Evolutionary conservation across 495 filamentous ascomycete genomes (phyloP), one percentile per base, ranked within the genome.

Genomic region (Hyaloscypha bicolor): DNA sequence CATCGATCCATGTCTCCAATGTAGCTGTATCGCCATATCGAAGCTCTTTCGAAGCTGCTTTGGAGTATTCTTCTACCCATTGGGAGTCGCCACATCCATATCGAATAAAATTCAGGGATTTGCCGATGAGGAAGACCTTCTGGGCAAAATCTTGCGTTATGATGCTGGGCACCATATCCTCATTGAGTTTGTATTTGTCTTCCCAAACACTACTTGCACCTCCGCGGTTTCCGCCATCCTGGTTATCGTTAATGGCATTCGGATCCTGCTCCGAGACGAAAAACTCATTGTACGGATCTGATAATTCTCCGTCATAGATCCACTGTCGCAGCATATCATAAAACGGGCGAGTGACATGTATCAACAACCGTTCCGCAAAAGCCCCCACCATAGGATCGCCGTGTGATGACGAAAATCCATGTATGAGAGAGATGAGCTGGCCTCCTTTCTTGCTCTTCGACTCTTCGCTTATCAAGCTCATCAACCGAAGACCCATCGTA

Each of bases 251-350:
- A 48, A 78, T 69, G 9, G 83, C 80, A 55, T 79, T 82, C 45
- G 82, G 82, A 61, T 81, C 79, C 69, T 93, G 90, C 75, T 97
- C 93, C 39, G 87, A 86, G 31, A 99, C 93, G 72, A 98, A 97
- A 77, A 99, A 99, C 72, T 99, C 96, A 35, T 89, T 84, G 72
- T 95, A 97, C 9, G 96, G 96, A 79, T 99, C 96, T 19, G 91
- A 93, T 22, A 99, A 85, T 79, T 99, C 96, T 62, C 96, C 96
- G 74, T 98, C 94, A 75, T 98, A 99, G 60, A 98, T 97, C 96
- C 96, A 99, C 67, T 91, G 88, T 60, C 94, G 88, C 64, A 98
- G 84, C 86, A 97, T 98, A 69, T 94, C 91, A 75, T 99, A 99
- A 74, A 97, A 99, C 2, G 96, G 96, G 48, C 91, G 84, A n/a